phyloP scores from a whole-genome alignment of 192 early-diverging fungal species.

The Backusella sp. region DNA sequence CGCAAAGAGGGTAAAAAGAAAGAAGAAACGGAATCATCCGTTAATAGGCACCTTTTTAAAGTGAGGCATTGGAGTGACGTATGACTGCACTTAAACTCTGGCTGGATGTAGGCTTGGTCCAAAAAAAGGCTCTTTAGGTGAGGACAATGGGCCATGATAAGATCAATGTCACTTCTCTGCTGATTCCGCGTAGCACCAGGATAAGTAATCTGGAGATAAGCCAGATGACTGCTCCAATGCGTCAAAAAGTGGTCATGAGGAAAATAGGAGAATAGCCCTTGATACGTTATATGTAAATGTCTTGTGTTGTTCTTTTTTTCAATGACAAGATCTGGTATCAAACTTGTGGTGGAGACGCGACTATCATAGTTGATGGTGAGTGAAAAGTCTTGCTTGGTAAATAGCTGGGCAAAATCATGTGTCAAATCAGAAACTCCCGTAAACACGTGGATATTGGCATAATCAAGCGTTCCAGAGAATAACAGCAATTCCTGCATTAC shows the following conservation, averaged over 20 bases:
- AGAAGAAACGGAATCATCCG: not conserved
- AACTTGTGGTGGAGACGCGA: not conserved
- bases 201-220: not conserved
- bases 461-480: not conserved
- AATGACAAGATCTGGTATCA: not conserved
- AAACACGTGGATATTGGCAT: not conserved
- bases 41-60: not conserved
- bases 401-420: not conserved
- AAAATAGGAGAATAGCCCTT: not conserved
- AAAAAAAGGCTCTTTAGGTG: not conserved
- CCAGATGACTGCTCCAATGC: not conserved
- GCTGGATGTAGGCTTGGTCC: not conserved
- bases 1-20: not conserved
- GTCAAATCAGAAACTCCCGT: not conserved
- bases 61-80: not conserved
- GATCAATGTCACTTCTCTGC: not conserved
- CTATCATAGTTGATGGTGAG: not conserved
- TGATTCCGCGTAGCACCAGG: not conserved
- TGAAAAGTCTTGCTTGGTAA: not conserved
- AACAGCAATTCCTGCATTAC: not conserved
- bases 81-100: not conserved
- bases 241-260: not conserved
- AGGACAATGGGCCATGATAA: not conserved
- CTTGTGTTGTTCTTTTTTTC: not conserved
- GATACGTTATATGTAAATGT: not conserved